phyloP scores from a whole-genome alignment of 805 yeast species.

The Starmerella davenportii region DNA sequence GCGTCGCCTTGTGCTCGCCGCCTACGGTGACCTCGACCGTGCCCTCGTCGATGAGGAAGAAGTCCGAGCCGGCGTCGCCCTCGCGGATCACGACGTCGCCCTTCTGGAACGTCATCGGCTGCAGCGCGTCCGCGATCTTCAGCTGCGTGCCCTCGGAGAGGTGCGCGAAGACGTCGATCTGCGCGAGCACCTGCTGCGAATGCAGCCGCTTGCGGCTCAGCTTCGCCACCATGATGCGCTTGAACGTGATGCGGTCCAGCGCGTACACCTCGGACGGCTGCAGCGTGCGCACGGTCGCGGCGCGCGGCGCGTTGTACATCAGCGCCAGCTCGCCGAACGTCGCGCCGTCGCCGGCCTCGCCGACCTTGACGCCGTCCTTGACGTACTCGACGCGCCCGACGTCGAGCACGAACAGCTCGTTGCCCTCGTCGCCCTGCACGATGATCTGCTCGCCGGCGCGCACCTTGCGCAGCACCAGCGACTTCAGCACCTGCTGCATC shows the following conservation, averaged over 20 bases:
- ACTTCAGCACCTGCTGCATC: slow-evolving; percentile 56
- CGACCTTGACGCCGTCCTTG: slow-evolving; percentile 54
- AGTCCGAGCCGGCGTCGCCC: slow-evolving; percentile 70
- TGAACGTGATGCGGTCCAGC: slow-evolving; percentile 78
- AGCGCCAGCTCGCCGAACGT: slow-evolving; percentile 93
- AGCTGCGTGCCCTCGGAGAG: slow-evolving; percentile 68
- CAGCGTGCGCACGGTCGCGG: slow-evolving; percentile 72
- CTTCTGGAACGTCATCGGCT: slow-evolving; percentile 49
- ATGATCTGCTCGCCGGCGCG: slow-evolving; percentile 48
- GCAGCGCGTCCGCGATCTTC: slow-evolving; percentile 86
- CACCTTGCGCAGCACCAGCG: slow-evolving; percentile 58
- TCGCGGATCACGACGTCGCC: slow-evolving; percentile 65
- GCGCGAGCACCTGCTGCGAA: slow-evolving; percentile 76
- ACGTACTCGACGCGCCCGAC: slow-evolving; percentile 65
- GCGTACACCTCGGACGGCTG: slow-evolving; percentile 74
- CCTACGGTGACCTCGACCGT: slow-evolving; percentile 54
- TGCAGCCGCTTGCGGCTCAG: slow-evolving; percentile 77
- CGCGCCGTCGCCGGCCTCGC: slow-evolving; percentile 66
- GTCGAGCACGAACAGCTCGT: slow-evolving; percentile 75
- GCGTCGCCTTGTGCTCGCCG: slow-evolving; percentile 35
- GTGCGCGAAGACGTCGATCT: slow-evolving; percentile 60
- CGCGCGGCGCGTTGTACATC: slow-evolving; percentile 95
- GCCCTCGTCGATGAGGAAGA: slow-evolving; percentile 65
- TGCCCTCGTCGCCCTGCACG: slow-evolving; percentile 87
- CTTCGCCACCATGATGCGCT: slow-evolving; percentile 76